Evolutionary conservation across 2,329 filamentous ascomycete species (phyloP).

Genomic region (Hymenoscyphus albidus): DNA sequence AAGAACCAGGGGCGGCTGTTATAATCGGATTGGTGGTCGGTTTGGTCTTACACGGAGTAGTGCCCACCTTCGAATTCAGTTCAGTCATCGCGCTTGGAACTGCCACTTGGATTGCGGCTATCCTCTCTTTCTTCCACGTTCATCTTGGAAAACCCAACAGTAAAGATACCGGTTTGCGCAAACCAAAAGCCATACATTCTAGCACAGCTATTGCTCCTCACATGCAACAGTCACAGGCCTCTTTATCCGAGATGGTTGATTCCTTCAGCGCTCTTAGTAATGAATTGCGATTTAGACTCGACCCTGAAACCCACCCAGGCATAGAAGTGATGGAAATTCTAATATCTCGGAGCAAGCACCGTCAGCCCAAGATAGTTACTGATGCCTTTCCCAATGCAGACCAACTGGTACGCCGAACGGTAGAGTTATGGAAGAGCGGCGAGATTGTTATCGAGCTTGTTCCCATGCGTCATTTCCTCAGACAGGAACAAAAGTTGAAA

Average conservation of each 20-base stretch:
- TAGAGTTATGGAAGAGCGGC: slow-evolving; percentile 17
- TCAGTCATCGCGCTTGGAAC: slow-evolving; percentile 45
- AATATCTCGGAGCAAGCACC: slow-evolving; percentile 35
- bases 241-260: slow-evolving; percentile 5
- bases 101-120: slow-evolving; percentile 49
- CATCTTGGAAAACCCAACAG: slow-evolving; percentile 41
- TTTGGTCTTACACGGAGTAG: slow-evolving; percentile 39
- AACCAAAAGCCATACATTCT: slow-evolving; percentile 11
- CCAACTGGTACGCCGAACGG: slow-evolving; percentile 28
- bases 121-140: slow-evolving; percentile 48
- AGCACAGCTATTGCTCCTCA: slow-evolving; percentile 7
- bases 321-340: slow-evolving; percentile 39
- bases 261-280: neutral
- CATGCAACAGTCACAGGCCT: neutral
- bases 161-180: neutral
- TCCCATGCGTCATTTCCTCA: slow-evolving; percentile 18
- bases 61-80: slow-evolving; percentile 40
- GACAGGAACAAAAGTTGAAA: slow-evolving; percentile 11
- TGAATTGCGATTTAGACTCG: slow-evolving; percentile 1
- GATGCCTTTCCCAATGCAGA: slow-evolving; percentile 42
- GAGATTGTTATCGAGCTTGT: slow-evolving; percentile 17
- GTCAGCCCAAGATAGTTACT: slow-evolving; percentile 21
- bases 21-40: slow-evolving; percentile 44
- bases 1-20: slow-evolving; percentile 44
- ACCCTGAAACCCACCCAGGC: slow-evolving; percentile 20